These are phyloP conservation scores for Psilocybe mexicana DNA, from an alignment of 1,284 basidiomycete species.

Conservation along the genomic window DNA sequence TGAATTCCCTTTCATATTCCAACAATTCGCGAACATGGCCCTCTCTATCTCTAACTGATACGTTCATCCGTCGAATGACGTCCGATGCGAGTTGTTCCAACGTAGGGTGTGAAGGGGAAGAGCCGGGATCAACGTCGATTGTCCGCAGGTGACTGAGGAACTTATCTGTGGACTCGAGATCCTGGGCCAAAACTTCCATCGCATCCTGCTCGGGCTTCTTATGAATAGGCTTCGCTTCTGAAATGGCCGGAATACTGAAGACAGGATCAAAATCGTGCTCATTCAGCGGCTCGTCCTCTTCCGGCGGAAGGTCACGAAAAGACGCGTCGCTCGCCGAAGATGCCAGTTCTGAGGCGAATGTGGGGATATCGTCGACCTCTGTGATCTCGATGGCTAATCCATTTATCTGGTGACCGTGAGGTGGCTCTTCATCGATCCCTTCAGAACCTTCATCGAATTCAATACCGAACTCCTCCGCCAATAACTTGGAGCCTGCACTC, in stretches of 20 bases:
- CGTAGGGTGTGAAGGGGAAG: conserved; percentile 41
- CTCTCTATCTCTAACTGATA: conserved; percentile 72
- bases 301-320: conserved; percentile 27
- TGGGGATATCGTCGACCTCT: conserved; percentile 29
- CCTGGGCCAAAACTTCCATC: conserved; percentile 67
- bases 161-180: conserved; percentile 74
- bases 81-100: conserved; percentile 75
- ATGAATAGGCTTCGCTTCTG: conserved; percentile 30
- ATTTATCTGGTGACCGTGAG: conserved; percentile 28
- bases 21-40: conserved; percentile 74
- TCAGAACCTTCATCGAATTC: conserved; percentile 85
- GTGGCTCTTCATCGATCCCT: conserved; percentile 61
- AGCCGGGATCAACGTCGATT: conserved; percentile 57
- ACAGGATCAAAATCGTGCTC: conserved; percentile 43
- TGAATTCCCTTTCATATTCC: conserved; percentile 76
- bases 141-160: conserved; percentile 70
- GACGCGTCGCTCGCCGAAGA: conserved; percentile 23
- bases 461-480: conserved; percentile 83
- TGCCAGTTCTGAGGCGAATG: conserved; percentile 38
- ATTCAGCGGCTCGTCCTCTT: conserved; percentile 20
- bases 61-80: conserved; percentile 73
- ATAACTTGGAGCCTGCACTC: conserved; percentile 65
- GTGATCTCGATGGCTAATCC: conserved; percentile 29
- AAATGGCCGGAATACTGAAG: conserved; percentile 40
- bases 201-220: conserved; percentile 58